These are phyloP conservation scores for Verruconis gallopava DNA, from an alignment of 2,329 filamentous ascomycete species.

Conservation along the genomic window DNA sequence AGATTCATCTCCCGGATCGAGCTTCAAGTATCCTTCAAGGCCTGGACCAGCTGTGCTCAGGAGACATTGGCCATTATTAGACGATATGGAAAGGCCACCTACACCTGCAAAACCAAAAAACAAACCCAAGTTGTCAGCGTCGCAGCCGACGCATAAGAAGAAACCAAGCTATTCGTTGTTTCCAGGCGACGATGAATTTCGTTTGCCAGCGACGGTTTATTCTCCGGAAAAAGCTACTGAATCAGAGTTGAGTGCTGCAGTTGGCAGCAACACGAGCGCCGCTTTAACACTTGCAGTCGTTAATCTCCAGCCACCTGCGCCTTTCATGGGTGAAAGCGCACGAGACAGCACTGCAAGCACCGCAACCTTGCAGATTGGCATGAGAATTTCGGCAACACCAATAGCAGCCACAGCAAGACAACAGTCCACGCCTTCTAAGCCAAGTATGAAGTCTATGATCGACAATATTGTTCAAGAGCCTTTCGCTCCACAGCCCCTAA, in stretches of 20 bases:
- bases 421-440: background rate
- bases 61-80: constrained; percentile 6
- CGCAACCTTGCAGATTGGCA: constrained; percentile 58
- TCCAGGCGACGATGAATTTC: constrained; percentile 25
- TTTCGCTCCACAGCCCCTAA: no score
- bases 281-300: constrained; percentile 12
- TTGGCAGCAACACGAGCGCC: background rate
- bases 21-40: constrained; percentile 9
- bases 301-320: constrained; percentile 20
- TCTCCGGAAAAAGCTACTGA: constrained; percentile 7
- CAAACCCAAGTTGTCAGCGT: no score
- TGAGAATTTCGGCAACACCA: constrained; percentile 35
- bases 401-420: background rate
- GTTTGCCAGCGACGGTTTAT: constrained; percentile 27
- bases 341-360: constrained; percentile 53
- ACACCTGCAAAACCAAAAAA: constrained; percentile 7
- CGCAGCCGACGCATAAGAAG: no score
- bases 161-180: constrained; percentile 23
- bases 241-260: no score
- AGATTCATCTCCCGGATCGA: background rate
- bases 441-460: background rate
- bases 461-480: constrained; percentile 1
- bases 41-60: background rate
- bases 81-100: constrained; percentile 18
- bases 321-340: constrained; percentile 31